Evolutionary conservation across 352 stramenopile genomes (phyloP), one percentile per base, ranked within the genome.

Genomic region (Globisporangium yorkense): DNA sequence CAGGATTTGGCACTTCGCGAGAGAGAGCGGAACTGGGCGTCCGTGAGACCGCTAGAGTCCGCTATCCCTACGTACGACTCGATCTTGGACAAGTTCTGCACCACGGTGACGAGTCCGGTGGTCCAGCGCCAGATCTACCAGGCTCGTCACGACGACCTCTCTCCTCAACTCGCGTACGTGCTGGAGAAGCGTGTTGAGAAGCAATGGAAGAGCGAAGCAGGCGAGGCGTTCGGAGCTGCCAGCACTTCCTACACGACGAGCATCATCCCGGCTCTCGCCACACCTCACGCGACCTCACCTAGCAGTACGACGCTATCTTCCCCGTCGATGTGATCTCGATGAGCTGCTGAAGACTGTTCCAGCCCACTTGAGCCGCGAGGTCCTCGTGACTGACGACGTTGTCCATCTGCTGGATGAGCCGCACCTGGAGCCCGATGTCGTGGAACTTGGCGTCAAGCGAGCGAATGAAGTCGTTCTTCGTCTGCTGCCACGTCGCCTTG

Each of bases 41-140:
- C 66, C 3, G 70, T 61, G 18, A 87, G 68, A 0, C 63, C 66
- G 1, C 68, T 69, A 27, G 71, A 88, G 43, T 82, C 77, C 1
- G 58, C 72, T 6, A 83, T 90, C 8, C 80, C 82, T 5, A 7
- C 57, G 12, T 92, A 92, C 40, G 80, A 92, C 55, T 88, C 82
- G 27, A 92, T 92, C 40, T 54, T 92, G 15, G 82, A 92, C 67
- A 89, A 87, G 61, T 85, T 80, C 50, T 90, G 82, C 66, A 80
- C 76, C 12, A 87, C 76, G 0, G 80, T 92, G 13, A 90, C 82
- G n/a, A 87, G 72, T 29, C 82, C 82, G 2, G 43, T 77, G 41
- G 67, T 89, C n/a, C 82, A 92, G 57, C 78, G 81, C 0, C 82
- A 85, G 21, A 92, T 92, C 51, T 92, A 92, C 57, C 68, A 82